Percentiles rank a stretch among this genome's conserved stretches.
Evolutionary conservation across 176 grass and related monocot species (phyloP).

Genomic region (Tillandsia leiboldiana): DNA sequence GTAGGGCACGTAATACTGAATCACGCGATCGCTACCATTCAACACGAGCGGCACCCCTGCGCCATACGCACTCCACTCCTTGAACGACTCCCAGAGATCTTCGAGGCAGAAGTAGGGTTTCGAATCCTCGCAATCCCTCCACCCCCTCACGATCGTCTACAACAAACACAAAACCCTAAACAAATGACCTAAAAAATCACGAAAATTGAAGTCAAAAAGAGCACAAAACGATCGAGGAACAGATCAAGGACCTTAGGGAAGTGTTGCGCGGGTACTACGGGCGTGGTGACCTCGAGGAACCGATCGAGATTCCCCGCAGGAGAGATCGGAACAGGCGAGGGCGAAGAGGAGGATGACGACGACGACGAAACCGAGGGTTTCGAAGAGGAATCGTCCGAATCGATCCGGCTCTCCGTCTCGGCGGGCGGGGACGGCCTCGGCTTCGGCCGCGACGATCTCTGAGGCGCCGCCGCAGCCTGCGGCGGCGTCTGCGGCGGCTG

Average conservation of each 20-base stretch:
- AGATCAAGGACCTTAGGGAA: constrained; percentile 41
- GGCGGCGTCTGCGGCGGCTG: constrained; percentile 26
- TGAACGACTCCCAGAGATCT: constrained; percentile 92
- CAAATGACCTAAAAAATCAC: neutral
- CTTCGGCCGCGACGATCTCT: constrained; percentile 21
- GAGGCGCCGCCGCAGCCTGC: constrained; percentile 24
- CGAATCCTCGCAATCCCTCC: constrained; percentile 35
- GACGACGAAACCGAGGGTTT: constrained; percentile 43
- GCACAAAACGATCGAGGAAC: neutral
- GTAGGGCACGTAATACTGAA: constrained; percentile 94
- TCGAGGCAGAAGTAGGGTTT: constrained; percentile 61
- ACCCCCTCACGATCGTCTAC: constrained; percentile 46
- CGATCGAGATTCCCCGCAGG: constrained; percentile 50
- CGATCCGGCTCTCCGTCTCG: constrained; percentile 30
- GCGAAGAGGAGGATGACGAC: constrained; percentile 15
- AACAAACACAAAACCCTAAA: constrained; percentile 1
- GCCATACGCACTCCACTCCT: constrained; percentile 96
- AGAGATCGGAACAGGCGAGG: constrained; percentile 11
- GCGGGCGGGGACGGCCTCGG: constrained; percentile 4
- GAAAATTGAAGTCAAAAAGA: neutral
- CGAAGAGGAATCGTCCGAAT: constrained; percentile 58
- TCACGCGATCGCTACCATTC: constrained; percentile 63
- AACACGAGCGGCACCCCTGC: constrained; percentile 82
- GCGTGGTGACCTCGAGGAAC: constrained; percentile 68
- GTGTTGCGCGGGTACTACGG: constrained; percentile 43